Evolutionary conservation across 192 early-diverging fungal genomes (phyloP).

Genomic region (Rhizophagus prolifer): DNA sequence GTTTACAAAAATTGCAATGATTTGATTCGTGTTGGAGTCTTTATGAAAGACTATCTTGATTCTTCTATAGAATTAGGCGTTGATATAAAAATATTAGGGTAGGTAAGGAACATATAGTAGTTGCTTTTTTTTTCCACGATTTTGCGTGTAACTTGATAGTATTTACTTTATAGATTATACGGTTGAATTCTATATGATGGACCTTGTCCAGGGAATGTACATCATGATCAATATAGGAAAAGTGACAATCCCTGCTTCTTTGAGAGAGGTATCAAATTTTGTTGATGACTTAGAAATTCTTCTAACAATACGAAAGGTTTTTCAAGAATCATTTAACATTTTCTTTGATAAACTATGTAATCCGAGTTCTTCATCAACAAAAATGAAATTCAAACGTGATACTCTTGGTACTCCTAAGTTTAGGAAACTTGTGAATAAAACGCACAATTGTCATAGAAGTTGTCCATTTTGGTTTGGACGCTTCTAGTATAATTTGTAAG

Average conservation of each 20-base stretch:
- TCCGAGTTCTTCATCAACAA: slow-evolving; percentile 1
- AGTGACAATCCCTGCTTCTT: background rate
- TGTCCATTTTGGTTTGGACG: slow-evolving; percentile 23
- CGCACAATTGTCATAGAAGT: slow-evolving; percentile 3
- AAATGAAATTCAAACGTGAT: slow-evolving; percentile 20
- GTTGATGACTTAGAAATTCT: slow-evolving; percentile 19
- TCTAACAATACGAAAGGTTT: slow-evolving; percentile 19
- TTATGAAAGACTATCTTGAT: too few species aligned
- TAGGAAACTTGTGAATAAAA: slow-evolving; percentile 18
- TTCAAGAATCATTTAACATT: slow-evolving; percentile 18
- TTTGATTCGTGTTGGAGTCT: too few species aligned
- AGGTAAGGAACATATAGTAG: too few species aligned
- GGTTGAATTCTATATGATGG: slow-evolving; percentile 18
- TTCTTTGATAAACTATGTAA: too few species aligned
- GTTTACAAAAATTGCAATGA: too few species aligned
- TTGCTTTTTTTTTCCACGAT: too few species aligned
- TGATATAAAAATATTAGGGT: too few species aligned
- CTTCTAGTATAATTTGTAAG: too few species aligned
- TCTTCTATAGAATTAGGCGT: too few species aligned
- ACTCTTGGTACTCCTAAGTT: slow-evolving; percentile 21
- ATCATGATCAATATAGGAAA: slow-evolving; percentile 22
- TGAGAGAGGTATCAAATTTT: slow-evolving; percentile 14
- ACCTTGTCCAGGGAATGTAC: slow-evolving; percentile 19
- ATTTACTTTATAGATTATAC: slow-evolving; percentile 2
- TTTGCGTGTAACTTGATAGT: too few species aligned